These are phyloP conservation scores for Aspergillus kassunensis DNA, from an alignment of 495 filamentous ascomycete genomes.

Conservation along the genomic window DNA sequence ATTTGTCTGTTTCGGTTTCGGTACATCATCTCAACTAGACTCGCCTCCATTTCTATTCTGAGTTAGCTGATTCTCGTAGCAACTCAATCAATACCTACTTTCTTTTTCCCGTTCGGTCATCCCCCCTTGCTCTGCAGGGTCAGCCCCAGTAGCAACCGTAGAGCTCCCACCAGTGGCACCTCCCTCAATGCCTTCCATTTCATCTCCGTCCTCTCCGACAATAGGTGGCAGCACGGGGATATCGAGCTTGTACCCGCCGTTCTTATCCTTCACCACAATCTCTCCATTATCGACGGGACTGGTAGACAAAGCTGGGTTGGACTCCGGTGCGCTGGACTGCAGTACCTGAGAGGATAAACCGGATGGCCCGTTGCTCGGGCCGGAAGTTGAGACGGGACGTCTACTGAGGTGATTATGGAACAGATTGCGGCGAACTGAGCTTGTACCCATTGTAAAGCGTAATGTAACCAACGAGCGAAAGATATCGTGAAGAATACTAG, in stretches of 20 bases:
- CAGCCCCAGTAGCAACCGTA: constrained; percentile 12
- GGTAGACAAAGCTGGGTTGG: constrained; percentile 28
- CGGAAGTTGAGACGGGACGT: constrained; percentile 51
- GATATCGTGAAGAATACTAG: neutral
- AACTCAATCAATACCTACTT: too few relatives aligned
- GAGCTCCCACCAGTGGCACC: constrained; percentile 23
- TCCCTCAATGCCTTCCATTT: constrained; percentile 38
- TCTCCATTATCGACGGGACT: constrained; percentile 53
- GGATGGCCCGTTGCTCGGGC: constrained; percentile 20
- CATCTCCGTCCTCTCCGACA: constrained; percentile 52
- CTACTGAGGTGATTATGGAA: constrained; percentile 69
- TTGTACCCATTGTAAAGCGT: constrained; percentile 24
- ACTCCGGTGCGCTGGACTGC: constrained; percentile 38
- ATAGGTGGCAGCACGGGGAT: constrained; percentile 55
- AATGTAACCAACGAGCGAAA: neutral
- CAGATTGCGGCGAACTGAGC: constrained; percentile 63
- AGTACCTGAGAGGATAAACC: constrained; percentile 27
- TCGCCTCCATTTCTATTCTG: constrained; percentile 44
- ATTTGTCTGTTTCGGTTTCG: constrained; percentile 60
- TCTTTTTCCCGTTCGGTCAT: constrained; percentile 42
- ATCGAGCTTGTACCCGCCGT: constrained; percentile 70
- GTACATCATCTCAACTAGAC: constrained; percentile 48
- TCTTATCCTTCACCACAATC: constrained; percentile 71
- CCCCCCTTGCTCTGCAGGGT: constrained; percentile 25
- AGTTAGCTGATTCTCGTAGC: too few relatives aligned